A percentile compares a stretch with the other conserved stretches of the same genome.
phyloP scores from a whole-genome alignment of 2,329 filamentous ascomycete genomes.

The Scopulariopsis brevicaulis region DNA sequence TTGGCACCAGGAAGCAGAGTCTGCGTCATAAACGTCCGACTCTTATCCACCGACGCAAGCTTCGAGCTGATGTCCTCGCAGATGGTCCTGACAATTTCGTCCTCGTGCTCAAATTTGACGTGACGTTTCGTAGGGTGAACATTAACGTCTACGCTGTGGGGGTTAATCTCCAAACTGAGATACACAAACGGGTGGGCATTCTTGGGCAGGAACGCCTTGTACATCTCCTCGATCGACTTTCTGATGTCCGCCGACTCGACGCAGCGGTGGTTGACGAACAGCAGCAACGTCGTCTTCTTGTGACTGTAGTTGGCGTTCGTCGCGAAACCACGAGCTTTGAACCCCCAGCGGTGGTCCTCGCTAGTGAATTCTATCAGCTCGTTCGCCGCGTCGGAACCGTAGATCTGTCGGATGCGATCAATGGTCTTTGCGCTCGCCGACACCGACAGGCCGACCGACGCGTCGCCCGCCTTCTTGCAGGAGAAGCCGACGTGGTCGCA shows the following conservation, averaged over 20 bases:
- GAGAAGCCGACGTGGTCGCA: constrained; percentile 87
- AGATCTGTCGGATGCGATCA: constrained; percentile 83
- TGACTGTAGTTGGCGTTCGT: constrained; percentile 93
- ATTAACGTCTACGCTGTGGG: constrained; percentile 87
- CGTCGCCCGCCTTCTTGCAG: constrained; percentile 92
- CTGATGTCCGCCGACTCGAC: constrained; percentile 85
- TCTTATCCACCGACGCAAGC: constrained; percentile 81
- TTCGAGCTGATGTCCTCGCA: constrained; percentile 69
- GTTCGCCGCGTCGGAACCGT: constrained; percentile 74
- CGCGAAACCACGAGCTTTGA: constrained; percentile 67
- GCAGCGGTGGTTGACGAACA: constrained; percentile 94
- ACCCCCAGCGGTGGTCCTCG: constrained; percentile 69
- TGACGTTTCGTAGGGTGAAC: constrained; percentile 95
- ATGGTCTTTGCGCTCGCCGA: constrained; percentile 58
- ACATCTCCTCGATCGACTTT: constrained; percentile 84
- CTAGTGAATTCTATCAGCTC: constrained; percentile 71
- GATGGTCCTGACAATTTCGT: constrained; percentile 83
- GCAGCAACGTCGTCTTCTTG: constrained; percentile 74
- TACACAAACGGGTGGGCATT: constrained; percentile 92
- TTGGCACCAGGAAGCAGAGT: constrained; percentile 65
- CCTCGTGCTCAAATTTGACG: constrained; percentile 94
- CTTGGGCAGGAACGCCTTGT: constrained; percentile 79
- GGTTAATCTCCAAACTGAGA: constrained; percentile 84
- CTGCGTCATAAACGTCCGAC: constrained; percentile 88
- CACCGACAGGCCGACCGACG: constrained; percentile 70